Base-by-base conservation (phyloP, 441 rosid genomes). In the Arabidopsis hybrid region DNA sequence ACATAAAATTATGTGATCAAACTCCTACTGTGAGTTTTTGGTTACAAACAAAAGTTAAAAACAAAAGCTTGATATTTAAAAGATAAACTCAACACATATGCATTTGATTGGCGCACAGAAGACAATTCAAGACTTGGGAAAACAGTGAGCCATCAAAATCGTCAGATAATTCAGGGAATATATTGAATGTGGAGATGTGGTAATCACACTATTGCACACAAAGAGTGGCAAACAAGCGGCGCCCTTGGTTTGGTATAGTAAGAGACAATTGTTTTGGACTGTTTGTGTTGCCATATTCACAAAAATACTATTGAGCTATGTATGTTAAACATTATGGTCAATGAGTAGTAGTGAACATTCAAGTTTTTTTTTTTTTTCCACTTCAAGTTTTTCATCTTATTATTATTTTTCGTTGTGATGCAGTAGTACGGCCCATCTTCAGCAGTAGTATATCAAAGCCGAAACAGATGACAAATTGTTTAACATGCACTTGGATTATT, bases 151-250 rank as follows among this genome's bases (percentile, higher is more conserved):
- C 12, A 64, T 53, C 52, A 72, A 63, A 63, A 35, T 64, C 42
- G 26, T 64, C 26, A 21, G 26, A 21, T 21, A 21, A 8, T 35
- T 21, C 26, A 21, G 57, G 58, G 32, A 35, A 56, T 50, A 35
- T 47, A 47, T 69, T 47, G 65, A 59, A 69, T 71, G 12, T 63
- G 55, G 47, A 61, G 51, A 43, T 31, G 61, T 62, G 68, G 46
- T 21, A 71, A 14, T 73, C 40, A 45, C 50, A 73, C 36, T 29
- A 34, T 45, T 11, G 10, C 65, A 46, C 14, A 74, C 29, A 67
- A 32, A 60, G 47, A 69, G 74, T 35, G 58, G 68, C 46, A 53
- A 68, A 68, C 69, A 61, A 53, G 51, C 49, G 74, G 69, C 79
- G 74, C 79, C 64, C 4, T 68, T 68, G 11, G 74, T 75, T 60